Evolutionary conservation across 495 filamentous ascomycete genomes (phyloP).

Genomic region (Penicillium turbatum): DNA sequence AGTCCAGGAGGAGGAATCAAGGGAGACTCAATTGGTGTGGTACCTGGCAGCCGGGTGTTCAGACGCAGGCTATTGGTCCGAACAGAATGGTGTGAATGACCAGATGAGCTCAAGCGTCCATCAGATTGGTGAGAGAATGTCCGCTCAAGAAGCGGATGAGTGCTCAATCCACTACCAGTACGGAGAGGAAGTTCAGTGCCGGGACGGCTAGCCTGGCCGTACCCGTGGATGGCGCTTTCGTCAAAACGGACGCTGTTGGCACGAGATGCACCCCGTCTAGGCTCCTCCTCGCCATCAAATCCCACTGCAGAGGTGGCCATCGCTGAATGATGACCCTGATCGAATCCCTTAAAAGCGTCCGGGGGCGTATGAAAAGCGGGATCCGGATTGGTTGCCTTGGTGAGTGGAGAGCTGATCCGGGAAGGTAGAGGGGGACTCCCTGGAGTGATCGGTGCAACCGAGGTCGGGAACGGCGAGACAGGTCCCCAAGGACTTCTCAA

Average conservation of each 20-base stretch:
- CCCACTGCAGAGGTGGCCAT: conserved; percentile 66
- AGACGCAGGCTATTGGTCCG: conserved; percentile 79
- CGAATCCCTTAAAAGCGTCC: conserved; percentile 80
- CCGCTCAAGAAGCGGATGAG: conserved; percentile 80
- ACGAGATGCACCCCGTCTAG: conserved; percentile 82
- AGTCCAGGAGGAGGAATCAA: conserved; percentile 75
- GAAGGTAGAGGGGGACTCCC: conserved; percentile 45
- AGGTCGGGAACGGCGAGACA: conserved; percentile 73
- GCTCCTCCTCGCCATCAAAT: conserved; percentile 85
- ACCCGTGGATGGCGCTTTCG: conserved; percentile 88
- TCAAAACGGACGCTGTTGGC: conserved; percentile 99
- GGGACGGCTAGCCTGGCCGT: conserved; percentile 73
- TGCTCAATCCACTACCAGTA: conserved; percentile 75
- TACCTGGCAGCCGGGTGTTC: conserved; percentile 60
- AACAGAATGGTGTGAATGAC: conserved; percentile 75
- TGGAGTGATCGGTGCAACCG: conserved; percentile 67
- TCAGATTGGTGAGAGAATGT: conserved; percentile 93
- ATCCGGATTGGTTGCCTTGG: conserved; percentile 45
- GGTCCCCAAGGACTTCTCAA: conserved; percentile 82
- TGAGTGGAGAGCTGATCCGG: conserved; percentile 3
- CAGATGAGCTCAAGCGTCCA: conserved; percentile 88
- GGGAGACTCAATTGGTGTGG: conserved; percentile 60
- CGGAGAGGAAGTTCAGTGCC: conserved; percentile 75
- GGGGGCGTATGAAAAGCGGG: conserved; percentile 66
- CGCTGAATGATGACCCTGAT: conserved; percentile 65